Conservation (phyloP, 805 yeast genomes). For the Metschnikowia lunata region DNA sequence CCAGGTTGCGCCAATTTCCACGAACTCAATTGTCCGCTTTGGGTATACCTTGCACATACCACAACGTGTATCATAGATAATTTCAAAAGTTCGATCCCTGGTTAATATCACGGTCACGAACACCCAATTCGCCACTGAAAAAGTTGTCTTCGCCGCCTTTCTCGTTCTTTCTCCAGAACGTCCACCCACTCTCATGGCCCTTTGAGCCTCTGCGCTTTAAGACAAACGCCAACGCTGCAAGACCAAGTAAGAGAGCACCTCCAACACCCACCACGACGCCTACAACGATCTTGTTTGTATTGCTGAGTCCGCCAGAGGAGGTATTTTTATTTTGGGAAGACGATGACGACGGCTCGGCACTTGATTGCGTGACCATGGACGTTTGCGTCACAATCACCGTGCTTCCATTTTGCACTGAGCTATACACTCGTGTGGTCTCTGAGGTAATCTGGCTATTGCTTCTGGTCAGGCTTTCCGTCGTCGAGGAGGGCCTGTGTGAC, state of each 20-base stretch:
- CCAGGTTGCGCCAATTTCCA: no score
- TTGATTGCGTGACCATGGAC: constrained; percentile 23
- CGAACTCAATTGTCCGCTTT: no score
- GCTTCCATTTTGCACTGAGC: constrained; percentile 33
- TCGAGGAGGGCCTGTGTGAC: no score
- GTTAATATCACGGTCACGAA: constrained; percentile 44
- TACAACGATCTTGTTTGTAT: constrained; percentile 41
- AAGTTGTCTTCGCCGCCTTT: constrained; percentile 36
- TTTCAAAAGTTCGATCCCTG: constrained; percentile 41
- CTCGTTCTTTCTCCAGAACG: constrained; percentile 46
- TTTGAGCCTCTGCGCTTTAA: constrained; percentile 32
- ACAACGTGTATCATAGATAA: no score
- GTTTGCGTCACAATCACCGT: constrained; percentile 41
- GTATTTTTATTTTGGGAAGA: constrained; percentile 12
- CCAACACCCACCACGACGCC: constrained; percentile 48
- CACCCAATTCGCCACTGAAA: constrained; percentile 44
- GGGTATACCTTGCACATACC: no score
- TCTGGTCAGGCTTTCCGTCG: no score
- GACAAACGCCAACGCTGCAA: constrained; percentile 31
- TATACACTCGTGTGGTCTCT: constrained; percentile 22
- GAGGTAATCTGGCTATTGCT: not conserved
- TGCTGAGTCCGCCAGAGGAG: constrained; percentile 34
- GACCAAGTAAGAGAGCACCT: constrained; percentile 36
- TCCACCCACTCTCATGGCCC: constrained; percentile 34
- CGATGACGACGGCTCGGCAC: constrained; percentile 24